Base-by-base conservation (phyloP, 1,284 basidiomycete genomes). In the Ceratobasidium sp. region DNA sequence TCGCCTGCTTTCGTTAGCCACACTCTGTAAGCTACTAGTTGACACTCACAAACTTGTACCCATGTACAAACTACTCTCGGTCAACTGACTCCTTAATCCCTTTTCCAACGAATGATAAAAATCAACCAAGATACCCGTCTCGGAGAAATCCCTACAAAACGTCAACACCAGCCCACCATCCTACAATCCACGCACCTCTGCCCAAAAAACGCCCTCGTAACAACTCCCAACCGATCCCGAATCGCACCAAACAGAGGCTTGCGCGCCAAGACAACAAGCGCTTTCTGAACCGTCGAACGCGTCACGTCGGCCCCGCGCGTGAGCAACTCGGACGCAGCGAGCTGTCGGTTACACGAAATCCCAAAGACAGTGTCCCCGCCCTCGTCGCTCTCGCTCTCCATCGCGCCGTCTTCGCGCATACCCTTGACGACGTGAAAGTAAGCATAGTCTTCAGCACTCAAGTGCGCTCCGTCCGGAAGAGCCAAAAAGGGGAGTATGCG, bases 341-440 rank as follows among this genome's bases (percentile, higher is more conserved):
- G 94, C 81, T 99, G 96, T 45, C 96, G 93, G 75, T 99, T 98
- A 80, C 96, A 97, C 87, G 94, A 96, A 76, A 98, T 97, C 34
- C 95, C 95, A 77, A 97, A 98, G 53, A 97, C 80, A 0, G 95
- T 98, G 12, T 86, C 86, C 22, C 62, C 62, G 10, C 50, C 62
- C 40, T 67, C 40, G n/a, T 53, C 62, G 17, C 29, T 45, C 42
- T 42, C 57, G n/a, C n/a, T 20, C 25, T 67, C 62, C 50, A 67
- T 67, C 7, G 62, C 40, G 17, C 62, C 62, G 31, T 67, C 62
- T 27, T 67, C 62, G 22, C 45, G 53, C 62, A 67, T 67, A 13
- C 62, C 69, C 12, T 70, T 86, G 7, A 91, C 87, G 27, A 95
- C 79, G 76, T 96, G 94, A 77, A 99, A 99, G 79, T 98, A 98